Evolutionary conservation across 306 rosid species (phyloP), one percentile per base, ranked within the genome.

Genomic region (Sicyos edulis): DNA sequence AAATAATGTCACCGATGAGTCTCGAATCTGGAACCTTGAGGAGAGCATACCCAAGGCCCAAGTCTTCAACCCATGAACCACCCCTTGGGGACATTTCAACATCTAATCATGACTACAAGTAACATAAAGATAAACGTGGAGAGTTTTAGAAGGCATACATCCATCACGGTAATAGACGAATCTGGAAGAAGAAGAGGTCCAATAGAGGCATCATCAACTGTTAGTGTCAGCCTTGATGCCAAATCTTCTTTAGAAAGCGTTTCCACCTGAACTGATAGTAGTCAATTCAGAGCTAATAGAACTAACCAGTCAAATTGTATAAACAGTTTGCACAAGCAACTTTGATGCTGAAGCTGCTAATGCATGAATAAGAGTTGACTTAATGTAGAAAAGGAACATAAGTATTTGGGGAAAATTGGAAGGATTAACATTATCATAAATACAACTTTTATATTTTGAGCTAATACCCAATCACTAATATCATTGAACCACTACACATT

Each of bases 161-260:
- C 99, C 89, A 93, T 91, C 81, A 93, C 78, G 55, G 99, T 93
- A 76, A 93, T 88, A 74, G 79, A 84, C 11, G 96, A 85, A 77
- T 91, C 97, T 68, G 99, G 78, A 78, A 93, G 89, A 78, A 91
- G 84, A 76, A 92, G 90, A 16, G 95, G 82, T 82, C 95, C 99
- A 74, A 93, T 87, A 49, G 95, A 81, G 79, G 91, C 91, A 82
- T 86, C 85, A 81, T 86, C 96, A 16, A 91, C 91, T 61, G 95
- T 91, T 85, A 93, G 82, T 52, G 95, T 91, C 87, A 93, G 78
- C 85, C 99, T 87, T 59, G 99, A 86, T 70, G 97, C 99, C 83
- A 93, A 78, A 80, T 93, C 99, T 9, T 93, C 99, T 83, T 74
- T 87, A 53, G 97, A 88, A 72, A 93, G 92, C 60, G 88, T 93